Evolutionary conservation across 768 basidiomycete genomes (phyloP).

Genomic region (Xerocomellus amylosporus): DNA sequence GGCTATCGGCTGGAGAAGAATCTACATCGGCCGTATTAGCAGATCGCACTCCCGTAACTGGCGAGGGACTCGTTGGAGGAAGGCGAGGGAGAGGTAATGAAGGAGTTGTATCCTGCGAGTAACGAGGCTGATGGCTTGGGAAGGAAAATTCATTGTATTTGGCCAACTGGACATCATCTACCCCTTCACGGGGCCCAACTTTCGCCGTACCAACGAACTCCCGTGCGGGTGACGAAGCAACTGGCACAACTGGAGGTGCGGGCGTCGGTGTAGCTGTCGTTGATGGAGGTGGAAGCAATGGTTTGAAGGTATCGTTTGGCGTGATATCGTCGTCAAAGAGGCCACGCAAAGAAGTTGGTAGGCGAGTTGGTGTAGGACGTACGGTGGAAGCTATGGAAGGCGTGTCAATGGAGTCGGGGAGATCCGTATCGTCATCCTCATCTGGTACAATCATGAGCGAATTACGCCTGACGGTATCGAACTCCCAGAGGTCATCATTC

Average conservation of each 20-base stretch:
- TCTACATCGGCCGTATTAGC: conserved; percentile 29
- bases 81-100: conserved; percentile 23
- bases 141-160: conserved; percentile 54
- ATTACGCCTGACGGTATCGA: conserved; percentile 62
- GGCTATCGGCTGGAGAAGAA: conserved; percentile 10
- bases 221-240: conserved; percentile 36
- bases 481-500: conserved; percentile 63
- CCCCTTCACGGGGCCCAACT: conserved; percentile 28
- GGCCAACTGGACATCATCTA: conserved; percentile 42
- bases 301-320: conserved; percentile 42
- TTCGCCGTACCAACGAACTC: conserved; percentile 35
- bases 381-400: conserved; percentile 42
- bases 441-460: conserved; percentile 26
- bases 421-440: conserved; percentile 25
- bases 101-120: conserved; percentile 50
- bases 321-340: conserved; percentile 68
- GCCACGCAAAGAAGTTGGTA: conserved; percentile 75
- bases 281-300: conserved; percentile 33
- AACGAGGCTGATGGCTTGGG: conserved; percentile 55
- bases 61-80: conserved; percentile 32
- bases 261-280: conserved; percentile 27
- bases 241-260: conserved; percentile 24
- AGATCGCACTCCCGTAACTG: conserved; percentile 35
- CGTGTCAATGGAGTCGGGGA: conserved; percentile 13
- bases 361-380: conserved; percentile 46